Evolutionary conservation across 176 grass and related monocot species (phyloP).

Genomic region (Zizania latifolia): DNA sequence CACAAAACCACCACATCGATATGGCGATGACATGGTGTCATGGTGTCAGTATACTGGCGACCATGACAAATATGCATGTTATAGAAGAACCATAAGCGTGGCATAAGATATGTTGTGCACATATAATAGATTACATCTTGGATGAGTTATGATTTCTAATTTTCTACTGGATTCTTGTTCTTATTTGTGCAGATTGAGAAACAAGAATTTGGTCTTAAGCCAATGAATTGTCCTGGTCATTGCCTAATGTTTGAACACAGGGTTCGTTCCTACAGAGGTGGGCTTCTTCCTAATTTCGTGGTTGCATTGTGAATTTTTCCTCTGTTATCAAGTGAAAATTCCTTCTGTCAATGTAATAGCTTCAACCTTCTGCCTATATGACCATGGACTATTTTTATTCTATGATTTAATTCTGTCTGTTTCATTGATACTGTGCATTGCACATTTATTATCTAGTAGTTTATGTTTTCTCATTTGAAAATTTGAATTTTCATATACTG

Average conservation of each 20-base stretch:
- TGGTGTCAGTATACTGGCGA: no score
- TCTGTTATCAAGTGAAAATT: constrained; percentile 2
- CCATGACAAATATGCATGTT: no score
- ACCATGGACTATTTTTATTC: background rate
- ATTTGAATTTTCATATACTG: background rate
- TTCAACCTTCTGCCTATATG: background rate
- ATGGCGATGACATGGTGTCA: no score
- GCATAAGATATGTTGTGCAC: background rate
- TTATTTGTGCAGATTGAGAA: constrained; percentile 72
- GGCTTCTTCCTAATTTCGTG: constrained; percentile 16
- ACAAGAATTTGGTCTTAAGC: constrained; percentile 98
- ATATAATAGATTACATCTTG: background rate
- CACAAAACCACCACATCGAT: no score
- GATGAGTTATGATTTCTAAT: background rate
- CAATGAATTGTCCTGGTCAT: constrained; percentile 99
- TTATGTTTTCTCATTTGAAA: background rate
- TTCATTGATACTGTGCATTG: background rate
- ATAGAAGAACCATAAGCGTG: background rate
- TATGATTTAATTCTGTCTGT: background rate
- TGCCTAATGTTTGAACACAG: constrained; percentile 97
- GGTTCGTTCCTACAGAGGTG: constrained; percentile 95
- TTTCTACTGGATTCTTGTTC: background rate
- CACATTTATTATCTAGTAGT: background rate
- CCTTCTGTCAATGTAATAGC: background rate
- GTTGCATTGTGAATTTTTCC: background rate